Base-by-base conservation (phyloP, 1,284 basidiomycete genomes). In the Ustilago loliicola region DNA sequence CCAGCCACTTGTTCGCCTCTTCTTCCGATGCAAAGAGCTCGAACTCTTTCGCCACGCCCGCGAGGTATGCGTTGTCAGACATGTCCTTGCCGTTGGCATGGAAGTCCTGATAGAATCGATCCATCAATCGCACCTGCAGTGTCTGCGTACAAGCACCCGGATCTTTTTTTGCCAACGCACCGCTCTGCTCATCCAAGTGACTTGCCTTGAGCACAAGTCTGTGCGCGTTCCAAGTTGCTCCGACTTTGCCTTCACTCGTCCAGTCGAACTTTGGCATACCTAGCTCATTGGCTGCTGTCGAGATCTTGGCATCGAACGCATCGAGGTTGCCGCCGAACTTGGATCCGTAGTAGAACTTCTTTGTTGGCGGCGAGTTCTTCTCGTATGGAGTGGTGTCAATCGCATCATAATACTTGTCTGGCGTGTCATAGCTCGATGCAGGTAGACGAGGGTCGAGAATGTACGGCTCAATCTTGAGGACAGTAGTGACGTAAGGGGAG, bases 291-390 rank as follows among this genome's bases (percentile, higher is more conserved):
- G 71, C 77, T 4, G 77, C 74, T 7, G 30, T 51, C 9, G 62
- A 55, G 57, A 80, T 81, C 71, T 79, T 80, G 13, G 61, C 53
- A 27, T 81, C 77, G 50, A 81, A 81, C 2, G 80, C 77, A 56
- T 81, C 80, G 7, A 81, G 56, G 17, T 58, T 61, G 1, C 48
- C 61, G 9, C 73, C 77, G 29, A 78, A 74, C 70, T 80, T 81
- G 45, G 66, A 66, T 1, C 36, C 30, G 54, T 81, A 78, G 68
- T 81, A 81, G 34, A 67, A 60, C 34, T 54, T 62, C 53, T 81
- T 81, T 7, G 77, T 77, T 1, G 80, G 78, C 23, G 80, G 78
- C 36, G 47, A 4, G 32, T 75, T 66, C 48, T 61, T 62, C 47
- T 69, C 56, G 57, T 77, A 81, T 27, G 73, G 57, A 1, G 80